A percentile compares a stretch with the other conserved stretches of the same genome.
phyloP scores from a whole-genome alignment of 2,329 filamentous ascomycete genomes.

The Paracoccidioides lutzii region DNA sequence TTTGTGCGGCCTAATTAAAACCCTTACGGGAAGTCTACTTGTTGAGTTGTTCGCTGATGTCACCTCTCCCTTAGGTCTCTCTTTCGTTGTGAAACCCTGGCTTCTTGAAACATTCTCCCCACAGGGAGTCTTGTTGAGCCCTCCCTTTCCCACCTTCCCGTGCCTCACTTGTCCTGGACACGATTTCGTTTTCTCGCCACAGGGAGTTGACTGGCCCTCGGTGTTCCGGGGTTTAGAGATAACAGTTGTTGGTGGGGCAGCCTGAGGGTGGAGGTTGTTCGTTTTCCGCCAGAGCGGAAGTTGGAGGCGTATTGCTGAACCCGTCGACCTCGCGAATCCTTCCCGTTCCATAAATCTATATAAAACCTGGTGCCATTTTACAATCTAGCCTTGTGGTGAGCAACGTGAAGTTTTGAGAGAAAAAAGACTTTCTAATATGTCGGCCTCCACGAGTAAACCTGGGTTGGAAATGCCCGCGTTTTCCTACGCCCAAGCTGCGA shows the following conservation, averaged over 20 bases:
- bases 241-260: conserved; percentile 8
- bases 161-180: neutral
- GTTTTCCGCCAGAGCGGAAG: conserved; percentile 1
- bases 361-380: neutral
- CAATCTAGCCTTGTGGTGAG: neutral
- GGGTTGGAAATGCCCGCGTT: conserved; percentile 46
- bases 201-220: neutral
- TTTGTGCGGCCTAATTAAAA: neutral
- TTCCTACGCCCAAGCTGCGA: conserved; percentile 92
- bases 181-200: neutral
- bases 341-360: neutral
- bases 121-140: neutral
- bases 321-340: neutral
- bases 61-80: neutral
- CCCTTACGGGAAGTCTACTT: neutral
- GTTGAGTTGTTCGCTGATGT: neutral
- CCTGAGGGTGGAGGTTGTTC: conserved; percentile 7
- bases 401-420: neutral
- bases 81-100: neutral
- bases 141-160: neutral
- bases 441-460: conserved; percentile 25
- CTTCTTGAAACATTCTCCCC: neutral
- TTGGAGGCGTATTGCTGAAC: conserved; percentile 1
- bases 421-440: conserved; percentile 27
- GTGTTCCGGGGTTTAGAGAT: conserved; percentile 1